Percentiles rank a stretch among this genome's conserved stretches.
phyloP scores from a whole-genome alignment of 2,329 filamentous ascomycete species.

The Colletotrichum cereale region DNA sequence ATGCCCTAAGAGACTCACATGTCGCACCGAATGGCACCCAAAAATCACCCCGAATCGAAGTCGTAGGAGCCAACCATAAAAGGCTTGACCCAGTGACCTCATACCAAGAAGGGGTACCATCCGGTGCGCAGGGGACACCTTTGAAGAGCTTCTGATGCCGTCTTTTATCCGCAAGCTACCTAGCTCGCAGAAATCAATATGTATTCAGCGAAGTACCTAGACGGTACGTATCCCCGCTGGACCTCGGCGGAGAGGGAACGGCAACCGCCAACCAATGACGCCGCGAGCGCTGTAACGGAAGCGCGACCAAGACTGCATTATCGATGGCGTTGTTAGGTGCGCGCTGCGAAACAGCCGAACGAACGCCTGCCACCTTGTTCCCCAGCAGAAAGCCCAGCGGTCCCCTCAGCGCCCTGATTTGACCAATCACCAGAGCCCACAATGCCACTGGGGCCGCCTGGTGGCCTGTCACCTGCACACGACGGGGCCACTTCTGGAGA shows the following conservation, averaged over 20 bases:
- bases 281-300: slow-evolving; percentile 40
- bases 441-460: slow-evolving; percentile 15
- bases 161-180: slow-evolving; percentile 31
- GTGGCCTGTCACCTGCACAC: slow-evolving; percentile 38
- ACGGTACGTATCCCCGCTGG: slow-evolving; percentile 24
- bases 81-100: slow-evolving; percentile 34
- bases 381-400: slow-evolving; percentile 29
- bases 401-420: slow-evolving; percentile 2
- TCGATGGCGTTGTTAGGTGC: slow-evolving; percentile 36
- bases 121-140: slow-evolving; percentile 31
- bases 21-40: slow-evolving; percentile 14
- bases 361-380: slow-evolving; percentile 36
- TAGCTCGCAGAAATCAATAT: slow-evolving; percentile 17
- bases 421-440: slow-evolving; percentile 25
- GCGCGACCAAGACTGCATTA: slow-evolving; percentile 33
- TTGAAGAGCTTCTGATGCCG: slow-evolving; percentile 21
- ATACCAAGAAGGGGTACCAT: slow-evolving; percentile 28
- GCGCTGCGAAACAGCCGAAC: slow-evolving; percentile 41
- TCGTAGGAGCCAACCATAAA: not conserved
- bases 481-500: slow-evolving; percentile 22
- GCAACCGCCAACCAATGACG: slow-evolving; percentile 31
- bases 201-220: slow-evolving; percentile 12
- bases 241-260: slow-evolving; percentile 40
- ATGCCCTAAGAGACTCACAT: slow-evolving; percentile 33
- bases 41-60: slow-evolving; percentile 18